A percentile compares a stretch with the other conserved stretches of the same genome.
These are phyloP conservation scores for Salvia miltiorrhiza DNA, from an alignment of 257 asterid species.

Conservation along the genomic window DNA sequence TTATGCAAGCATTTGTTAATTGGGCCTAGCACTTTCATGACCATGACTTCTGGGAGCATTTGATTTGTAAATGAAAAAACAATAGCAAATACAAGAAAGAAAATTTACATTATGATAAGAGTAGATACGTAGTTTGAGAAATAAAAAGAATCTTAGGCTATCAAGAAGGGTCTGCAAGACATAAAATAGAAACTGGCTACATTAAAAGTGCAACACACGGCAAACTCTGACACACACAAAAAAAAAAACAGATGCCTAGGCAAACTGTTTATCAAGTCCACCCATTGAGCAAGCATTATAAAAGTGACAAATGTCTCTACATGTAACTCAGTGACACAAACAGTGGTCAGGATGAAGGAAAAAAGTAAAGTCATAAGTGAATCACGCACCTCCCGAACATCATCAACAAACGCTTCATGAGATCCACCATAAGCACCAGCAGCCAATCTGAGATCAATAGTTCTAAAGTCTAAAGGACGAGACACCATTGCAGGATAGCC, in stretches of 20 bases:
- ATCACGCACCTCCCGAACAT: conserved; percentile 80
- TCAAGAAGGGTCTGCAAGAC: conserved; percentile 5
- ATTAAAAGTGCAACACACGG: conserved; percentile 9
- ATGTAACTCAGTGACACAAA: not conserved
- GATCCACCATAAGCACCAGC: conserved; percentile 91
- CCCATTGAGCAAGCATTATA: not conserved
- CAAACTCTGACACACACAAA: too few relatives aligned
- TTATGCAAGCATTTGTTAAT: not conserved
- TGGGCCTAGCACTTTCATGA: not conserved
- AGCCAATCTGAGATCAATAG: conserved; percentile 86
- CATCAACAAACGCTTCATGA: conserved; percentile 83
- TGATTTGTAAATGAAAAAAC: not conserved
- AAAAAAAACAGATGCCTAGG: conserved; percentile 6
- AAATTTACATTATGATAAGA: not conserved
- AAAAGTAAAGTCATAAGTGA: conserved; percentile 4
- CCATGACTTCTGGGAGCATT: not conserved
- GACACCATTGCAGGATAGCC: conserved; percentile 94
- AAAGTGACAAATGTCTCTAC: conserved; percentile 2
- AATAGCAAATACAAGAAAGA: not conserved
- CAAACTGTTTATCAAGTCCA: not conserved
- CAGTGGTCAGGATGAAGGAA: conserved; percentile 2
- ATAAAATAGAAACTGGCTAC: not conserved
- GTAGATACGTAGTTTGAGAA: not conserved
- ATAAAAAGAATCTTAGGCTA: conserved; percentile 7
- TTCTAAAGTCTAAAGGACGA: conserved; percentile 90